These are phyloP conservation scores for Leucosporidium creatinivorum DNA, from an alignment of 768 basidiomycete species.

Conservation along the genomic window DNA sequence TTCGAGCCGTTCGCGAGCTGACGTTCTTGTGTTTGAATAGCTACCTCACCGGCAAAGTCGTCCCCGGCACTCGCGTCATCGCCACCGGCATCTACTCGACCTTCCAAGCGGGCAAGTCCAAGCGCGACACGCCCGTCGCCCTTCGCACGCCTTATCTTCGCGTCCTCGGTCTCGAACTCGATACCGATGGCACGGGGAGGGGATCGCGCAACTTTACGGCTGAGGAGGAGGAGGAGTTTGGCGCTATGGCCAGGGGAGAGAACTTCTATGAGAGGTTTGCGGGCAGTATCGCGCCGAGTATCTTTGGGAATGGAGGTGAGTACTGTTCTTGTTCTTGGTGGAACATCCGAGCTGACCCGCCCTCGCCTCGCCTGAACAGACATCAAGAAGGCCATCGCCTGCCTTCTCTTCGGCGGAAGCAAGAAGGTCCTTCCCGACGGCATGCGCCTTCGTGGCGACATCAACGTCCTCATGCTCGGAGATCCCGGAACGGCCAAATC, in stretches of 20 bases:
- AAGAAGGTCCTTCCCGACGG: conserved; percentile 96
- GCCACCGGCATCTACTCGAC: conserved; percentile 97
- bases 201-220: conserved; percentile 57
- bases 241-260: conserved; percentile 77
- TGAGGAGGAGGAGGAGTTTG: conserved; percentile 94
- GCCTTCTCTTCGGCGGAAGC: conserved; percentile 92
- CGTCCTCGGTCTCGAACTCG: conserved; percentile 81
- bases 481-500: conserved; percentile 98
- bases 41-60: conserved; percentile 81
- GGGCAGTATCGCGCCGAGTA: conserved; percentile 89
- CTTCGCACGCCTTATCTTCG: conserved; percentile 91
- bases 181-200: conserved; percentile 71
- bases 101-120: conserved; percentile 74
- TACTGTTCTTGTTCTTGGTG: not conserved
- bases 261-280: conserved; percentile 87
- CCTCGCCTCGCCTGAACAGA: conserved; percentile 48
- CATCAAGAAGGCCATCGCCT: conserved; percentile 95
- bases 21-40: conserved; percentile 29
- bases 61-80: conserved; percentile 90
- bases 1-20: not conserved
- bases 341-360: not conserved
- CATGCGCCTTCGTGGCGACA: conserved; percentile 92
- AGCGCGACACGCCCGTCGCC: conserved; percentile 70
- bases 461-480: conserved; percentile 91
- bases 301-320: conserved; percentile 84